phyloP scores from a whole-genome alignment of 495 filamentous ascomycete species.

The Platismatia glauca region DNA sequence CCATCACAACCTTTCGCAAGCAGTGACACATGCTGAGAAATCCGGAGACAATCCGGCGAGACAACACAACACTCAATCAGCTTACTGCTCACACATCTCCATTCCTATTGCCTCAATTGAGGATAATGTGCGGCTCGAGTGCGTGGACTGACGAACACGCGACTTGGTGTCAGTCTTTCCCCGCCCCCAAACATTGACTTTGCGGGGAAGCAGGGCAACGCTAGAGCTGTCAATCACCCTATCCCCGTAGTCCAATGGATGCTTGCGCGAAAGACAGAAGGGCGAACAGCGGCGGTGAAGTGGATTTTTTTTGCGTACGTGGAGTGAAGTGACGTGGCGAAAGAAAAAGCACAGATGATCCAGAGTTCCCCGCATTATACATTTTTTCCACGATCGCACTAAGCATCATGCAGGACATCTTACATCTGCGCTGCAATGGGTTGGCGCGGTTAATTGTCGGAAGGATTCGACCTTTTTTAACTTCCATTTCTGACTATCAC shows the following conservation, averaged over 20 bases:
- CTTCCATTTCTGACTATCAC: background rate
- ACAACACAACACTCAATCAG: background rate
- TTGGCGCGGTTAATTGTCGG: conserved; percentile 4
- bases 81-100: background rate
- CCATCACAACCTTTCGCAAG: background rate
- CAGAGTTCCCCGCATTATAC: conserved; percentile 5
- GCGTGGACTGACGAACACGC: background rate
- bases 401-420: background rate
- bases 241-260: background rate
- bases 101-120: background rate
- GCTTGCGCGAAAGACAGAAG: background rate
- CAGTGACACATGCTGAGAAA: background rate
- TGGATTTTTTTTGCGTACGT: background rate
- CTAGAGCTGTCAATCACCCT: background rate
- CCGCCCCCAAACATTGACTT: background rate
- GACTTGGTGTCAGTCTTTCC: background rate
- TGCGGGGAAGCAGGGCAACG: background rate
- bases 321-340: conserved; percentile 2
- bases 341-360: background rate
- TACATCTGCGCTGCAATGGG: background rate
- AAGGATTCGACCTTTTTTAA: background rate
- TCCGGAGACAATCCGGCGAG: background rate
- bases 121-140: background rate
- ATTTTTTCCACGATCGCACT: background rate
- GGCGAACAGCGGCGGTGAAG: background rate